A percentile compares a stretch with the other conserved stretches of the same genome.
Evolutionary conservation across 495 filamentous ascomycete species (phyloP).

Genomic region (Xylaria curta): DNA sequence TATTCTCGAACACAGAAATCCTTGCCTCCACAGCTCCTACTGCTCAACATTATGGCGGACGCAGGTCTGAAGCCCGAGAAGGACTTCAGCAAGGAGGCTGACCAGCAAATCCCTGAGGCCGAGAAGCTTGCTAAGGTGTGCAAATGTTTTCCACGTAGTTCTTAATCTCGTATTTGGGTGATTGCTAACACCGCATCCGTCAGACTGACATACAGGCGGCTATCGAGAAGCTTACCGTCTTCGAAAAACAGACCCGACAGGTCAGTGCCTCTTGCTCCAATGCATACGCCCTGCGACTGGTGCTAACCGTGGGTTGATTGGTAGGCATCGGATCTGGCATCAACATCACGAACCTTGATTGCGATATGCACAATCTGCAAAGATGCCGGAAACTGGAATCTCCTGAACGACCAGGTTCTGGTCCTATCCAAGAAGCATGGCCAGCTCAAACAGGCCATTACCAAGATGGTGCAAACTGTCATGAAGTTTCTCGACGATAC

Average conservation of each 20-base stretch:
- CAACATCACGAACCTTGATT: slow-evolving; percentile 86
- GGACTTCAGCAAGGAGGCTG: slow-evolving; percentile 87
- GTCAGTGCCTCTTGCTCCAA: slow-evolving; percentile 50
- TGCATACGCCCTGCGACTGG: slow-evolving; percentile 20
- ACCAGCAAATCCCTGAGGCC: slow-evolving; percentile 87
- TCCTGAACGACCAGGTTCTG: slow-evolving; percentile 95
- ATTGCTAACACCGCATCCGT: neutral
- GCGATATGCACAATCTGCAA: slow-evolving; percentile 93
- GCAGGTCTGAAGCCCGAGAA: slow-evolving; percentile 65
- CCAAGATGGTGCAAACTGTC: slow-evolving; percentile 97
- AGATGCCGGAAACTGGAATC: slow-evolving; percentile 85
- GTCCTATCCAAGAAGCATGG: slow-evolving; percentile 99
- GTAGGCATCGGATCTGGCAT: slow-evolving; percentile 92
- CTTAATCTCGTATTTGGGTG: slow-evolving; percentile 26
- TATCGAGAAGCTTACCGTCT: slow-evolving; percentile 85
- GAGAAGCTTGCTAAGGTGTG: slow-evolving; percentile 84
- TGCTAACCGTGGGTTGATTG: slow-evolving; percentile 28
- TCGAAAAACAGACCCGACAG: slow-evolving; percentile 98
- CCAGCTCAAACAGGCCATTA: slow-evolving; percentile 97
- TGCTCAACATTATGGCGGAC: slow-evolving; percentile 50
- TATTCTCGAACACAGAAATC: neutral
- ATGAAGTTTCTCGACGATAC: slow-evolving; percentile 87
- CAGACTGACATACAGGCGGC: slow-evolving; percentile 82
- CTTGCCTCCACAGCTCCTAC: neutral
- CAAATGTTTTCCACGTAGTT: neutral